Evolutionary conservation across 1,139 yeast species (phyloP).

Genomic region (Zygoascus sp.): DNA sequence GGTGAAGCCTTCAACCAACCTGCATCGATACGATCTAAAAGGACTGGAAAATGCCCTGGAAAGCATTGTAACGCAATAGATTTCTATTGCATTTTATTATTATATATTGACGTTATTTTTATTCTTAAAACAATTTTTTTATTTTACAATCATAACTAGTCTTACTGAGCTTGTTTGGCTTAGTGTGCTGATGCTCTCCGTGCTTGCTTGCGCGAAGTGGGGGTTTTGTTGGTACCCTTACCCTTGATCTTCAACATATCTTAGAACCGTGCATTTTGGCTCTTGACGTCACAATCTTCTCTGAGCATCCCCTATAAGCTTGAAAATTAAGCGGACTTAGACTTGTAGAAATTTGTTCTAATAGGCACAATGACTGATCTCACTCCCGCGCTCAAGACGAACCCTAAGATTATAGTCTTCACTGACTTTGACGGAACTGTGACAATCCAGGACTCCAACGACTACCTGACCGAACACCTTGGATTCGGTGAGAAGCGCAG

Average conservation of each 20-base stretch:
- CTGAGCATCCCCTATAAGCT: background rate
- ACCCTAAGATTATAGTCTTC: slow-evolving; percentile 70
- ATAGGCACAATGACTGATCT: slow-evolving; percentile 10
- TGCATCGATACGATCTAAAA: slow-evolving; percentile 13
- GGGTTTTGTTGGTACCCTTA: background rate
- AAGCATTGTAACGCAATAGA: background rate
- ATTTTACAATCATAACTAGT: background rate
- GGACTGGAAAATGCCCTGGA: slow-evolving; percentile 12
- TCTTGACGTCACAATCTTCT: slow-evolving; percentile 1
- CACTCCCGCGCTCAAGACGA: slow-evolving; percentile 32
- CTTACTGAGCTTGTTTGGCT: background rate
- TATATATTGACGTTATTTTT: background rate
- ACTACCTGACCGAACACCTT: slow-evolving; percentile 76
- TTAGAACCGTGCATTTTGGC: background rate
- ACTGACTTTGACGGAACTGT: slow-evolving; percentile 99
- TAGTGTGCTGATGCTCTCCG: background rate
- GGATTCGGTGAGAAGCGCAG: slow-evolving; percentile 81
- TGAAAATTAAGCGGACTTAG: background rate
- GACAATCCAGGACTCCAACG: slow-evolving; percentile 88
- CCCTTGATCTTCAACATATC: background rate
- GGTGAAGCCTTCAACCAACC: slow-evolving; percentile 5
- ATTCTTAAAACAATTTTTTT: background rate
- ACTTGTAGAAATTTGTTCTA: background rate
- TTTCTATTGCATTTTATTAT: background rate
- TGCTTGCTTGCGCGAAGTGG: too few species aligned